Evolutionary conservation across 2,329 filamentous ascomycete genomes (phyloP).

Genomic region (Verticillium nonalfalfae): DNA sequence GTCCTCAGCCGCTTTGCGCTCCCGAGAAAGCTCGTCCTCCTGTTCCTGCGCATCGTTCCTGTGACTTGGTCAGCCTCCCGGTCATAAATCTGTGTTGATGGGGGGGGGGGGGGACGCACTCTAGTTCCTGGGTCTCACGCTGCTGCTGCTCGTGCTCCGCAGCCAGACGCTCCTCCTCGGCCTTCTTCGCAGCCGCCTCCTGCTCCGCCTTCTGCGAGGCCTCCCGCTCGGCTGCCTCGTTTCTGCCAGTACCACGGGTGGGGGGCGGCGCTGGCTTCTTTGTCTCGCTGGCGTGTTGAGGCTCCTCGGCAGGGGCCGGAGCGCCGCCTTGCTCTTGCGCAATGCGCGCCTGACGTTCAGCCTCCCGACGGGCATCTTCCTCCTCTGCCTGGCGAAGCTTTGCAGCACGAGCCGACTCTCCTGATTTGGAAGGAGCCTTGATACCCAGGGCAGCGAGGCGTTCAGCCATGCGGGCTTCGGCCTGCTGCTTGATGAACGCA

Average conservation of each 20-base stretch:
- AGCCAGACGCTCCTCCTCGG: constrained; percentile 59
- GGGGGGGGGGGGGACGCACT: constrained; percentile 64
- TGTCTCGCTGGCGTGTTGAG: constrained; percentile 32
- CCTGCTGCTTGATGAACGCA: constrained; percentile 94
- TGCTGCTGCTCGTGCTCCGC: constrained; percentile 73
- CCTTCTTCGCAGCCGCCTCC: constrained; percentile 47
- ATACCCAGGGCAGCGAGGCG: constrained; percentile 89
- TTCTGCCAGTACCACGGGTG: constrained; percentile 61
- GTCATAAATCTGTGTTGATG: not conserved
- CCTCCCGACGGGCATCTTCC: constrained; percentile 82
- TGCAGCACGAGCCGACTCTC: constrained; percentile 77
- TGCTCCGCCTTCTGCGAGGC: constrained; percentile 49
- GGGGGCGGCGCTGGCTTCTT: constrained; percentile 77
- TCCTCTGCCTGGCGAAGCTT: constrained; percentile 87
- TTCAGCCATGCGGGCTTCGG: constrained; percentile 94
- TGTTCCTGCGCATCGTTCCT: constrained; percentile 70
- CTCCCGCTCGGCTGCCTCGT: constrained; percentile 52
- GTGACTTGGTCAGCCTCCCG: constrained; percentile 18
- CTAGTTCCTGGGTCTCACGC: constrained; percentile 65
- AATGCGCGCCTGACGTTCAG: constrained; percentile 77
- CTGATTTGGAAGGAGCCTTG: constrained; percentile 71
- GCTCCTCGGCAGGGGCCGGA: constrained; percentile 50
- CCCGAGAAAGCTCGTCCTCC: constrained; percentile 73
- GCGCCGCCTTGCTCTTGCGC: constrained; percentile 64
- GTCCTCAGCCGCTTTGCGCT: constrained; percentile 74